These are phyloP conservation scores for Salix suchowensis DNA, from an alignment of 345 rosid species.

Conservation along the genomic window DNA sequence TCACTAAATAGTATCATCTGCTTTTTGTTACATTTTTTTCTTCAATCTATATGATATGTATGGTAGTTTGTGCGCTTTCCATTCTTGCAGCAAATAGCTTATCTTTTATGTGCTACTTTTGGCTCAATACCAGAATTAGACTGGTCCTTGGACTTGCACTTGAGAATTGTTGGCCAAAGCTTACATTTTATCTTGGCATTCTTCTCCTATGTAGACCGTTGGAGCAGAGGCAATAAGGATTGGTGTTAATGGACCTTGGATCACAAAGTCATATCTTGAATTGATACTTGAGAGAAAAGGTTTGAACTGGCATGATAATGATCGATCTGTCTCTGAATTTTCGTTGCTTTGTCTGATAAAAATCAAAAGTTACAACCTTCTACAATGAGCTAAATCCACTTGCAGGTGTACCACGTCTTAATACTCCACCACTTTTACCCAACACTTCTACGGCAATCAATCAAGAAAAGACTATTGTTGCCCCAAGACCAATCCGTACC, in stretches of 20 bases:
- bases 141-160: slow-evolving; percentile 1
- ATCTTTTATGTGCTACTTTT: neutral
- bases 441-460: slow-evolving; percentile 36
- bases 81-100: neutral
- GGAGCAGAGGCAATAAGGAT: slow-evolving; percentile 84
- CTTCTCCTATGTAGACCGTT: slow-evolving; percentile 57
- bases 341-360: slow-evolving; percentile 11
- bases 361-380: slow-evolving; percentile 12
- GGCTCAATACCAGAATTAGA: neutral
- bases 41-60: neutral
- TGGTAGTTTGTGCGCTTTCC: neutral
- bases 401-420: slow-evolving; percentile 96
- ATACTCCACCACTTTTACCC: slow-evolving; percentile 75
- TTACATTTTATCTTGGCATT: slow-evolving; percentile 14
- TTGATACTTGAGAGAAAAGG: slow-evolving; percentile 94
- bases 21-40: neutral
- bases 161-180: neutral
- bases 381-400: slow-evolving; percentile 25
- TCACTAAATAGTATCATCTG: neutral
- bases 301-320: slow-evolving; percentile 22
- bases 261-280: slow-evolving; percentile 93
- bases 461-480: slow-evolving; percentile 71
- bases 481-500: slow-evolving; percentile 93
- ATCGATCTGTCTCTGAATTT: slow-evolving; percentile 10
- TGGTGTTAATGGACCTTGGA: slow-evolving; percentile 84